Evolutionary conservation across 176 grass and related monocot species (phyloP).

Genomic region (Musa schizocarpa): DNA sequence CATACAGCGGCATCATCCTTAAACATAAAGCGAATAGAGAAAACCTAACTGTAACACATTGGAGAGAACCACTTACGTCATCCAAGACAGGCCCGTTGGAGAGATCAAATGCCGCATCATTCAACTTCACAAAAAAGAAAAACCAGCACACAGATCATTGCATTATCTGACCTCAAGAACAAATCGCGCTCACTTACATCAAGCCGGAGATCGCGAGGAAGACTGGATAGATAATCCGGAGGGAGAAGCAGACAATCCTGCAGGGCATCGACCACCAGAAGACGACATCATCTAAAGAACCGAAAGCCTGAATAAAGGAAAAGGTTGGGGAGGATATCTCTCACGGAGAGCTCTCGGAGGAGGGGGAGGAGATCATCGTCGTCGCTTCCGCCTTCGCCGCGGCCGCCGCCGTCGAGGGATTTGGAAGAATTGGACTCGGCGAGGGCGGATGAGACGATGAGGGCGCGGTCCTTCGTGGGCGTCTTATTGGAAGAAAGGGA

Average conservation of each 20-base stretch:
- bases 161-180: background rate
- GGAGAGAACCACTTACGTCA: slow-evolving; percentile 32
- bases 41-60: background rate
- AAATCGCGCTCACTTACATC: slow-evolving; percentile 27
- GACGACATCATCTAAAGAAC: background rate
- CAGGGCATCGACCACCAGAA: background rate
- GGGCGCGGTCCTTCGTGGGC: background rate
- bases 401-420: slow-evolving; percentile 19
- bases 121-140: slow-evolving; percentile 43
- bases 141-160: background rate
- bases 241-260: slow-evolving; percentile 55
- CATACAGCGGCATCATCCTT: too few species aligned
- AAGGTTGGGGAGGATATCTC: background rate
- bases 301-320: background rate
- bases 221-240: slow-evolving; percentile 53
- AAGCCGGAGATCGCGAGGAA: slow-evolving; percentile 60
- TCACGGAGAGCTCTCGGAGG: slow-evolving; percentile 55
- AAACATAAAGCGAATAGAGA: too few species aligned
- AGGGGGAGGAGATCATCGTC: slow-evolving; percentile 34
- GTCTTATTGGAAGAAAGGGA: background rate
- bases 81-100: slow-evolving; percentile 76
- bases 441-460: slow-evolving; percentile 28
- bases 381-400: background rate
- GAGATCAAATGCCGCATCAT: slow-evolving; percentile 89
- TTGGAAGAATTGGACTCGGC: slow-evolving; percentile 49